Evolutionary conservation across 768 basidiomycete species (phyloP).

Genomic region (Cystofilobasidium macerans): DNA sequence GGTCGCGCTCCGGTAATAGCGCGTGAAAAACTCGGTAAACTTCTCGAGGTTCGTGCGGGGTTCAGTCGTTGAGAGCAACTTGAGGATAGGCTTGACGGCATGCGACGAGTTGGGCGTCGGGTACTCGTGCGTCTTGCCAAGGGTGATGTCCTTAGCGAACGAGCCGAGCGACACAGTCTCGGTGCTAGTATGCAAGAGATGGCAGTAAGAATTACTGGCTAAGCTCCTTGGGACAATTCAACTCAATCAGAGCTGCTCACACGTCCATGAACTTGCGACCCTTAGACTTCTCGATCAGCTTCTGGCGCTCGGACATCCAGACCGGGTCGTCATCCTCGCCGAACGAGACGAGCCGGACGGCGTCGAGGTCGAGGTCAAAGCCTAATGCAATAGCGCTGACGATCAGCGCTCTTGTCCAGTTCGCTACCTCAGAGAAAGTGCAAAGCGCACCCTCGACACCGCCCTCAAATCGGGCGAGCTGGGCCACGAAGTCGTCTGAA

Average conservation of each 20-base stretch:
- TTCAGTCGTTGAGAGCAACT: slow-evolving; percentile 56
- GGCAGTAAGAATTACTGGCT: not conserved
- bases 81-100: slow-evolving; percentile 51
- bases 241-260: slow-evolving; percentile 29
- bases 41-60: slow-evolving; percentile 53
- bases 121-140: slow-evolving; percentile 36
- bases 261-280: slow-evolving; percentile 81
- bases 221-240: not conserved
- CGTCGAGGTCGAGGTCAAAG: slow-evolving; percentile 61
- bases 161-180: slow-evolving; percentile 9
- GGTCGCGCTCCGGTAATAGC: slow-evolving; percentile 56
- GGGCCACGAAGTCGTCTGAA: slow-evolving; percentile 7
- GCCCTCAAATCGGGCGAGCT: slow-evolving; percentile 14
- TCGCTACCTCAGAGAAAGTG: no score
- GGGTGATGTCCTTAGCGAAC: not conserved
- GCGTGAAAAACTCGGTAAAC: slow-evolving; percentile 62
- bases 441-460: slow-evolving; percentile 12
- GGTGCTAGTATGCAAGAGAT: not conserved
- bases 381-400: slow-evolving; percentile 50
- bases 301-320: slow-evolving; percentile 82
- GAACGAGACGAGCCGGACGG: slow-evolving; percentile 62
- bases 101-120: slow-evolving; percentile 53
- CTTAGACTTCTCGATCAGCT: slow-evolving; percentile 68
- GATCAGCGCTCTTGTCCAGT: no score
- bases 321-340: slow-evolving; percentile 54